Base-by-base conservation (phyloP, 202 grass and related monocot genomes). In the Bolboschoenoplectus hybrid region DNA sequence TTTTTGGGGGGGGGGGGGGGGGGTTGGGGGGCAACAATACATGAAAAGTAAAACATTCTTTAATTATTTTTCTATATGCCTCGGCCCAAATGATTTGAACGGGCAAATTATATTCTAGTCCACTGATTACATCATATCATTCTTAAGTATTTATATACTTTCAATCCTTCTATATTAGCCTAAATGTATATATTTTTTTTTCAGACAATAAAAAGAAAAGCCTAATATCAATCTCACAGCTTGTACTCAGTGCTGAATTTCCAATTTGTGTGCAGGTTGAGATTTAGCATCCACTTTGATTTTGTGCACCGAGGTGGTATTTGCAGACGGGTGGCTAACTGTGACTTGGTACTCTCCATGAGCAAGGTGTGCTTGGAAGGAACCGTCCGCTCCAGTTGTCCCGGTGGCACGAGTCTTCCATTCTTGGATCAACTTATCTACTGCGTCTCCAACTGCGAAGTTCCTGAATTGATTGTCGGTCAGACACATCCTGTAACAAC, bases 401-500 rank as follows among this genome's bases (percentile, higher is more conserved):
- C 88, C 92, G 40, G 12, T 50, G 63, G 69, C 51, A 7, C 17
- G 16, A 43, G 85, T 82, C 34, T 36, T 86, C 95, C 89, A 94
- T 85, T 94, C 89, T 9, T 75, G 67, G 76, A 98, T 89, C 87
- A 95, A 88, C 16, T 78, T 85, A 87, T 98, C 96, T 6, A 98
- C 96, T 19, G 89, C 86, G 70, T 95, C 53, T 9, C 93, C 93
- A 66, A 85, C 81, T 11, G 93, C 90, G 51, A 90, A 87, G 88
- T 97, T 97, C 14, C 57, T 85, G 85, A 97, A 97, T 16, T 57
- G 52, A 88, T 89, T 90, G 85, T 99, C 89, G 0, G 97, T 96
- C 73, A 98, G 87, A 81, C 97, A 98, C 97, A 98, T 96, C 51
- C 86, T 88, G 80, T 94, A 90, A 58, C 95, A 97, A 0, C 89